These are phyloP conservation scores for Leptographium radiaticola DNA, from an alignment of 2,329 filamentous ascomycete species.

Conservation along the genomic window DNA sequence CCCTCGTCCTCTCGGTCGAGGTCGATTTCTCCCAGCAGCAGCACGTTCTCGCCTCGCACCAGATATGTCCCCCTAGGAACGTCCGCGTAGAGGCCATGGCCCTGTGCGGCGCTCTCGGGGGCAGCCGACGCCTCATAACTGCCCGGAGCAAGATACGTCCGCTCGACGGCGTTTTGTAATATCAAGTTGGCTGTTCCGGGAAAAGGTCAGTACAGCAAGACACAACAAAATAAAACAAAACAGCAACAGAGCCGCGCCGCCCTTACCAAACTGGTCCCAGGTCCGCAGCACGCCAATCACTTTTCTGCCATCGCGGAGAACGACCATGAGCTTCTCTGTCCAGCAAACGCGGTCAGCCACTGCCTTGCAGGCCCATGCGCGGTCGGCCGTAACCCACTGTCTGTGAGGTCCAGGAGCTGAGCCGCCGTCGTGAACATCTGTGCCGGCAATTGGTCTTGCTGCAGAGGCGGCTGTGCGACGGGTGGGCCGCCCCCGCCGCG, in stretches of 20 bases:
- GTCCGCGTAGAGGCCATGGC: slow-evolving; percentile 61
- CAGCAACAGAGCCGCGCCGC: background rate
- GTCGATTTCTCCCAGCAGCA: slow-evolving; percentile 90
- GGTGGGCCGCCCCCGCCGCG: slow-evolving; percentile 17
- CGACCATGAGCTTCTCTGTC: slow-evolving; percentile 85
- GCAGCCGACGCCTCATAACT: slow-evolving; percentile 17
- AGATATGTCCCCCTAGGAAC: slow-evolving; percentile 78
- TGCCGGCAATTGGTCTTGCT: slow-evolving; percentile 57
- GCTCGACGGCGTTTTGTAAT: slow-evolving; percentile 82
- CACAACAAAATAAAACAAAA: too few species aligned
- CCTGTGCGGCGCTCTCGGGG: slow-evolving; percentile 19
- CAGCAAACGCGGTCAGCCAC: background rate
- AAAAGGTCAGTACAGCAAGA: background rate
- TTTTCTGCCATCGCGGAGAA: slow-evolving; percentile 86
- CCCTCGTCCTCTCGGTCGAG: slow-evolving; percentile 89
- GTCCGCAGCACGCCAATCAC: slow-evolving; percentile 83
- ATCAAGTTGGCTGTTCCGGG: slow-evolving; percentile 70
- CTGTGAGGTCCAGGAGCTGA: slow-evolving; percentile 87
- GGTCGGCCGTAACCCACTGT: slow-evolving; percentile 57
- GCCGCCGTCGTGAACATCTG: slow-evolving; percentile 99
- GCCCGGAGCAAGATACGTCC: slow-evolving; percentile 57
- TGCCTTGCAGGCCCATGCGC: background rate
- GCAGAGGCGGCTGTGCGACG: slow-evolving; percentile 25
- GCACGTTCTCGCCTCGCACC: slow-evolving; percentile 92
- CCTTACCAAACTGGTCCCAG: slow-evolving; percentile 92